phyloP scores from a whole-genome alignment of 768 basidiomycete species.

The Myochromella boudieri region DNA sequence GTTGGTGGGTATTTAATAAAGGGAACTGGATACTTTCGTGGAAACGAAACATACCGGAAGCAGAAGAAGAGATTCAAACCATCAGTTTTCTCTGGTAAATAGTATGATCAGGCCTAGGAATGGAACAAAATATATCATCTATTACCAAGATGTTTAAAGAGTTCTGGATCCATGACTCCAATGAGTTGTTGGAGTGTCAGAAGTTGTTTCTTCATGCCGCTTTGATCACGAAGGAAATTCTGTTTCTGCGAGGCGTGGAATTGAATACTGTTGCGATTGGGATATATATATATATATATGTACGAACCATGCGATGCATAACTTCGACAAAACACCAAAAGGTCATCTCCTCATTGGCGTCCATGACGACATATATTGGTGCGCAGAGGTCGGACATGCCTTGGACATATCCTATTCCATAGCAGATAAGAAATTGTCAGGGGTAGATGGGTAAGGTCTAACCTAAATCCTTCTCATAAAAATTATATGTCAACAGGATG shows the following conservation, averaged over 20 bases:
- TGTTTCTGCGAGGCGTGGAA: conserved; percentile 59
- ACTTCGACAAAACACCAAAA: conserved; percentile 97
- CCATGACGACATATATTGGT: conserved; percentile 90
- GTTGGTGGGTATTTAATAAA: background rate
- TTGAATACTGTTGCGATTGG: background rate
- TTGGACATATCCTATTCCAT: conserved; percentile 82
- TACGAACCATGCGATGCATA: conserved; percentile 91
- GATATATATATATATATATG: background rate
- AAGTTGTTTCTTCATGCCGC: conserved; percentile 96
- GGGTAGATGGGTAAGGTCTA: conserved; percentile 26
- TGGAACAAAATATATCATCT: background rate
- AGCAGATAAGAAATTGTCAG: conserved; percentile 4
- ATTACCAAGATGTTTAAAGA: conserved; percentile 88
- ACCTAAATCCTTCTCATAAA: conserved; percentile 88
- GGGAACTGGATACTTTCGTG: too few species aligned
- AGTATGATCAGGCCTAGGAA: background rate
- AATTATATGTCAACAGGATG: conserved; percentile 89
- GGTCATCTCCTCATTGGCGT: conserved; percentile 83
- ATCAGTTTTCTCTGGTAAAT: conserved; percentile 71
- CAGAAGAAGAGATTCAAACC: conserved; percentile 96
- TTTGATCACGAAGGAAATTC: conserved; percentile 95
- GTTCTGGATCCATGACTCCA: conserved; percentile 91
- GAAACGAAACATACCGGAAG: conserved; percentile 67
- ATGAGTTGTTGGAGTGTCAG: conserved; percentile 88
- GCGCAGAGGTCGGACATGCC: conserved; percentile 98